Evolutionary conservation across 345 rosid genomes (phyloP).

Genomic region (Noccaea bulbosa): DNA sequence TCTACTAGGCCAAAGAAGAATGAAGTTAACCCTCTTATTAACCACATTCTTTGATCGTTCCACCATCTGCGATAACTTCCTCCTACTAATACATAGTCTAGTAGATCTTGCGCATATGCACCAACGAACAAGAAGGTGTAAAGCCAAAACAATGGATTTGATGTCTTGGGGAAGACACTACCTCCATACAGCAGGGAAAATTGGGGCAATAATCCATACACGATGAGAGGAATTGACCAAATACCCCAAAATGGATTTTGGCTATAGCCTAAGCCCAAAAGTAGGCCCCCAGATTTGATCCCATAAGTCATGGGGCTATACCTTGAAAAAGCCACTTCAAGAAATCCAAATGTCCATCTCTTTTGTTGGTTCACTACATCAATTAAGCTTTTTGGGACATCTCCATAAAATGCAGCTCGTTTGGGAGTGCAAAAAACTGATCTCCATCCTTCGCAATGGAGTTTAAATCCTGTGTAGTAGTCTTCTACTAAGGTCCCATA

Average conservation of each 20-base stretch:
- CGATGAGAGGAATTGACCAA: slow-evolving; percentile 54
- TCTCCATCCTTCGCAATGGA: slow-evolving; percentile 78
- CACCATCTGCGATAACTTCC: slow-evolving; percentile 61
- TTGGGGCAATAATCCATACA: slow-evolving; percentile 70
- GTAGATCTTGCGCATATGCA: slow-evolving; percentile 56
- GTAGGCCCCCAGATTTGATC: slow-evolving; percentile 44
- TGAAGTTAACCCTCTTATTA: slow-evolving; percentile 55
- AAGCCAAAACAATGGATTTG: slow-evolving; percentile 61
- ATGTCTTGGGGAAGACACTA: slow-evolving; percentile 58
- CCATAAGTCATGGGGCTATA: slow-evolving; percentile 58
- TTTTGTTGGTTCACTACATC: slow-evolving; percentile 59
- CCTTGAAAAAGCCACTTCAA: slow-evolving; percentile 50
- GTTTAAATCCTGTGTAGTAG: slow-evolving; percentile 56
- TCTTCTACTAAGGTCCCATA: slow-evolving; percentile 84
- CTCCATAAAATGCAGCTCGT: slow-evolving; percentile 66
- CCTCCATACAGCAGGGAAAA: slow-evolving; percentile 54
- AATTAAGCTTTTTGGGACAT: slow-evolving; percentile 51
- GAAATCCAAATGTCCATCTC: slow-evolving; percentile 74
- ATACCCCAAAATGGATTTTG: slow-evolving; percentile 55
- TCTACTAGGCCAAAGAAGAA: slow-evolving; percentile 49
- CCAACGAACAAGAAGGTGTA: slow-evolving; percentile 67
- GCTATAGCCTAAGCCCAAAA: slow-evolving; percentile 48
- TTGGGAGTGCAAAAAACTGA: slow-evolving; percentile 60
- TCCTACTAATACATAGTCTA: slow-evolving; percentile 47
- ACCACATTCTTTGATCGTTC: slow-evolving; percentile 73